Evolutionary conservation across 2,329 filamentous ascomycete genomes (phyloP).

Genomic region (Coniella vitis): DNA sequence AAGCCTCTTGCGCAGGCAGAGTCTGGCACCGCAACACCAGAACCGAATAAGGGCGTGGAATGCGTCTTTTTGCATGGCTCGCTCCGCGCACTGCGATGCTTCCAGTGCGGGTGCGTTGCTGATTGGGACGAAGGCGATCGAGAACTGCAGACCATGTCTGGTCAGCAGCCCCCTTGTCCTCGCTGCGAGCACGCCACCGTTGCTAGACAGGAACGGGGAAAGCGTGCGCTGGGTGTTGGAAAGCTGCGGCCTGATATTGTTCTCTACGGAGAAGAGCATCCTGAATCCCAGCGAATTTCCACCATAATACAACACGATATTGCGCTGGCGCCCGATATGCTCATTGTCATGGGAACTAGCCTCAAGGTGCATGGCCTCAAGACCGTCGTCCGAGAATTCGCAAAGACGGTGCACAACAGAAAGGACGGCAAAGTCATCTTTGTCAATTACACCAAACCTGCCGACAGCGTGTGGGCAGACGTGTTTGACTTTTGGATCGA

Average conservation of each 20-base stretch:
- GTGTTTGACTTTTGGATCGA: slow-evolving; percentile 68
- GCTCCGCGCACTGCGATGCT: slow-evolving; percentile 58
- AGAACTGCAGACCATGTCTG: slow-evolving; percentile 51
- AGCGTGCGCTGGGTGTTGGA: slow-evolving; percentile 60
- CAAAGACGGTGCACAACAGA: slow-evolving; percentile 61
- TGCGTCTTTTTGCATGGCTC: slow-evolving; percentile 69
- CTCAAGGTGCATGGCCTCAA: slow-evolving; percentile 66
- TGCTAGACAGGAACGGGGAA: slow-evolving; percentile 56
- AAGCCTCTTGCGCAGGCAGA: slow-evolving; percentile 14
- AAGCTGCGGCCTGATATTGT: slow-evolving; percentile 67
- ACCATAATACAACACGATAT: slow-evolving; percentile 63
- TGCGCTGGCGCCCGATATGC: slow-evolving; percentile 55
- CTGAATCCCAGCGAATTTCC: slow-evolving; percentile 59
- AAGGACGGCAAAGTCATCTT: slow-evolving; percentile 61
- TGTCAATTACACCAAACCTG: slow-evolving; percentile 65
- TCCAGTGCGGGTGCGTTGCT: slow-evolving; percentile 50
- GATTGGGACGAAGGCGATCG: slow-evolving; percentile 53
- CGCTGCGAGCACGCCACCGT: slow-evolving; percentile 57
- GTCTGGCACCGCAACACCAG: slow-evolving; percentile 13
- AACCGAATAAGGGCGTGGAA: slow-evolving; percentile 43
- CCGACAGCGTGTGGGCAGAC: slow-evolving; percentile 66
- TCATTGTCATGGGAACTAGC: slow-evolving; percentile 66
- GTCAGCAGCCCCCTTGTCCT: slow-evolving; percentile 61
- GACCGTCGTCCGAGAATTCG: slow-evolving; percentile 63
- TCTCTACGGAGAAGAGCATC: slow-evolving; percentile 68